These are phyloP conservation scores for Brassica napus DNA, from an alignment of 345 rosid genomes.

Conservation along the genomic window Da-Ae NC_063442.1:6275001-6275500, in stretches of 20 bases:
- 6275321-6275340: too few relatives aligned
- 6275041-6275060: conserved; percentile 71
- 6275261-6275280: conserved; percentile 23
- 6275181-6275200: conserved; percentile 62
- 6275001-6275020: conserved; percentile 38
- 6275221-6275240: not conserved
- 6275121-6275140: conserved; percentile 66
- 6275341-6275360: too few relatives aligned
- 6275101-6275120: conserved; percentile 63
- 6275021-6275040: conserved; percentile 48
- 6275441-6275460: too few relatives aligned
- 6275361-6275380: too few relatives aligned
- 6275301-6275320: not conserved
- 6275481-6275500: too few relatives aligned
- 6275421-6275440: too few relatives aligned
- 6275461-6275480: too few relatives aligned
- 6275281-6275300: conserved; percentile 6
- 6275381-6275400: too few relatives aligned
- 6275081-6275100: conserved; percentile 66
- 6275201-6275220: conserved; percentile 16
- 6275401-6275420: too few relatives aligned
- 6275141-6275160: conserved; percentile 53
- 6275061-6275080: conserved; percentile 64
- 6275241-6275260: conserved; percentile 1
- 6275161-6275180: conserved; percentile 42